Conservation (phyloP, 2,329 filamentous ascomycete genomes). For the Lizonia empirigonia region DNA sequence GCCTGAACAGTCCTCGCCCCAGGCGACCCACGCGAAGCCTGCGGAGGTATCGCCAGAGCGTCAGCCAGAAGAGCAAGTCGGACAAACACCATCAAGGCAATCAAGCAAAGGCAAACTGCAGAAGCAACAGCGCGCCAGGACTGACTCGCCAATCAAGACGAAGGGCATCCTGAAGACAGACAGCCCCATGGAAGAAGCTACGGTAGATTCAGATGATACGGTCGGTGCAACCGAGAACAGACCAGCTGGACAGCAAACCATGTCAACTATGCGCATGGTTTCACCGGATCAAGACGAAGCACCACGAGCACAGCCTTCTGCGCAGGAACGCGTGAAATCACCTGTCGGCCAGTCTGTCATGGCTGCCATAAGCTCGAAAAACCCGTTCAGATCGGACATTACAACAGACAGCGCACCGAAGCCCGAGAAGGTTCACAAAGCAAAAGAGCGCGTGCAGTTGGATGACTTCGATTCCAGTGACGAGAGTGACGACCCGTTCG, state of each 20-base stretch:
- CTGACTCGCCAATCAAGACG: conserved; percentile 42
- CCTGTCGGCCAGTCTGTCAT: conserved; percentile 27
- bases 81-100: conserved; percentile 36
- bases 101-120: conserved; percentile 49
- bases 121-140: conserved; percentile 39
- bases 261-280: conserved; percentile 44
- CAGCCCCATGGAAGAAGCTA: conserved; percentile 37
- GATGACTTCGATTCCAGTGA: conserved; percentile 71
- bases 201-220: conserved; percentile 21
- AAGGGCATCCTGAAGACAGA: conserved; percentile 42
- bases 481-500: conserved; percentile 54
- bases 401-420: conserved; percentile 55
- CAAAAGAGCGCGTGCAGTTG: conserved; percentile 68
- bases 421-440: conserved; percentile 63
- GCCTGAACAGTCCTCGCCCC: conserved; percentile 40
- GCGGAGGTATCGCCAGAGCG: conserved; percentile 38
- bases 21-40: conserved; percentile 37
- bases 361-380: conserved; percentile 35
- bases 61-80: conserved; percentile 37
- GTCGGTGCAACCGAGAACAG: conserved; percentile 15
- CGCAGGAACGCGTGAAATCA: conserved; percentile 29
- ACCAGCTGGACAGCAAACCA: conserved; percentile 24
- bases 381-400: conserved; percentile 42
- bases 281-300: conserved; percentile 30
- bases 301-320: conserved; percentile 12